phyloP scores from a whole-genome alignment of 169 alveolate species.

The Amoebophrya sp. region DNA sequence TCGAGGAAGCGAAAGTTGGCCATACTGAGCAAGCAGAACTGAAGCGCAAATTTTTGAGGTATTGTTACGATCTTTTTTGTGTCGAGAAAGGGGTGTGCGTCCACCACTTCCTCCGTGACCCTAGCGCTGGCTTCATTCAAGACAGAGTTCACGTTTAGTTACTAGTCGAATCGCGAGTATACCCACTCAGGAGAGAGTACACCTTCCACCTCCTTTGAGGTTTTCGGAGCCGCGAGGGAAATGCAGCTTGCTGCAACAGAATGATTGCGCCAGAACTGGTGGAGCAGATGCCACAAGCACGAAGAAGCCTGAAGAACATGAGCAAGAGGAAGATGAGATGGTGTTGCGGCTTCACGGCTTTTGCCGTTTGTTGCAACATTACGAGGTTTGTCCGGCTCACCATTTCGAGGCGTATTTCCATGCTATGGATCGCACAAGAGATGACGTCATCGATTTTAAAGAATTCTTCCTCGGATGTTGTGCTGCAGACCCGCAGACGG shows the following conservation, averaged over 20 bases:
- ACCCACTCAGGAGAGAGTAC: no score
- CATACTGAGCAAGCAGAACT: not conserved
- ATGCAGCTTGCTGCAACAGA: no score
- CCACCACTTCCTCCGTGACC: no score
- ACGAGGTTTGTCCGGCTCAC: not conserved
- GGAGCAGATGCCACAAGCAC: no score
- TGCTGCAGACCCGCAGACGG: slow-evolving; percentile 38
- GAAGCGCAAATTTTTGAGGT: not conserved
- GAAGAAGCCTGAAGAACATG: not conserved
- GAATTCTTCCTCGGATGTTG: slow-evolving; percentile 35
- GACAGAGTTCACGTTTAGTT: no score
- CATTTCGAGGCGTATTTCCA: slow-evolving; percentile 29
- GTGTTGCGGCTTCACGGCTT: not conserved
- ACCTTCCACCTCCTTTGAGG: no score
- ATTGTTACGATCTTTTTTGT: no score
- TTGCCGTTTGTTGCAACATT: slow-evolving; percentile 18
- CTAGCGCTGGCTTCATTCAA: no score
- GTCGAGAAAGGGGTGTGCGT: no score
- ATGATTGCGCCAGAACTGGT: no score
- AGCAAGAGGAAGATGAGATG: not conserved
- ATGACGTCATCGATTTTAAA: slow-evolving; percentile 21
- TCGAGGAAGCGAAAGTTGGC: slow-evolving; percentile 4
- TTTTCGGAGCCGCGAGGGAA: no score
- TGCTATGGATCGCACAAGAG: slow-evolving; percentile 34
- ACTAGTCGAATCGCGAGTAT: no score